Base-by-base conservation (phyloP, 768 basidiomycete species). In the Xerocomus brunneocitrinus region DNA sequence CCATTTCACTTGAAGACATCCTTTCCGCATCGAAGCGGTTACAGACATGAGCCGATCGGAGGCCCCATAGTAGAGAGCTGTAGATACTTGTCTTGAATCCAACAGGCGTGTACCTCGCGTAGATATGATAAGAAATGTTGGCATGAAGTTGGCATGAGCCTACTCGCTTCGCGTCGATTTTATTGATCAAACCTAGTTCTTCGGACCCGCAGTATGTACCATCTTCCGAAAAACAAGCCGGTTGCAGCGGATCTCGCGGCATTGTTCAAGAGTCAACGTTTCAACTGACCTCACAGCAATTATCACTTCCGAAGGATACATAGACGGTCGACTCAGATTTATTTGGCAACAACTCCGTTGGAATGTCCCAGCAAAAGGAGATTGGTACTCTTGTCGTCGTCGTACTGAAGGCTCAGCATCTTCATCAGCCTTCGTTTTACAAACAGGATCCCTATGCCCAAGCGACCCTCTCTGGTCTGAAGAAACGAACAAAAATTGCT, bases 371-470 rank as follows among this genome's bases (percentile, higher is more conserved):
- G 54, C 54, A 58, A 27, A 59, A 73, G 58, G 81, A 84, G 69
- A 71, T 94, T 28, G 93, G 93, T 14, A 95, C 90, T 8, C 77
- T 95, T 49, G 80, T 93, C 53, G 79, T 92, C 31, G 88, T 95
- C 40, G 79, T 95, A 16, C 80, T 95, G 59, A 91, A 94, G 70
- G 92, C 89, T 5, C 80, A 79, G 56, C 86, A 95, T 63, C 76
- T 95, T 22, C 87, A 95, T 72, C 87, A 85, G 48, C 89, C 88
- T 59, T 83, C 81, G 7, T 87, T 97, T 65, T 87, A 89, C 69
- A 98, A 97, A 68, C 93, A 95, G 65, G 89, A 95, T 69, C 92
- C 89, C 1, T 95, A 85, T 66, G 85, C 84, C 3, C 79, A 87
- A 58, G 75, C 83, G 6, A 72, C 75, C 3, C 70, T 94, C 53